These are phyloP conservation scores for Xerocomellus chrysenteron DNA, from an alignment of 768 basidiomycete species.

Conservation along the genomic window DNA sequence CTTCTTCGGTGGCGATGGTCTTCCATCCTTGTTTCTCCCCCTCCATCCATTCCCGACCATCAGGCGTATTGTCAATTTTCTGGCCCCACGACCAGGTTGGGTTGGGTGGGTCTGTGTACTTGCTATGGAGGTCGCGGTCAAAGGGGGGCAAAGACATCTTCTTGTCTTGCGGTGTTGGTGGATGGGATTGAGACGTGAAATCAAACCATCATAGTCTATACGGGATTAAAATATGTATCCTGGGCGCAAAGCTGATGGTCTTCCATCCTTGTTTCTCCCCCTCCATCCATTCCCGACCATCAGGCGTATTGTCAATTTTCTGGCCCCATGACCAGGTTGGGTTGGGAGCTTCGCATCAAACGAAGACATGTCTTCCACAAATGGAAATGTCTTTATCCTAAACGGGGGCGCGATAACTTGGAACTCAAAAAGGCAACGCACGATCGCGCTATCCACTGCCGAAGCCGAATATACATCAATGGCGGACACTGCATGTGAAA, in stretches of 20 bases:
- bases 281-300: slow-evolving; percentile 32
- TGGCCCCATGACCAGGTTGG: slow-evolving; percentile 32
- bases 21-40: slow-evolving; percentile 38
- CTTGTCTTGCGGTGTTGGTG: not conserved
- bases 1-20: slow-evolving; percentile 24
- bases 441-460: too few relatives aligned
- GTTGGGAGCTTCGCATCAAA: slow-evolving; percentile 20
- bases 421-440: not conserved
- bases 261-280: slow-evolving; percentile 38
- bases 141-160: slow-evolving; percentile 26
- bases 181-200: not conserved
- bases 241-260: slow-evolving; percentile 8
- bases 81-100: slow-evolving; percentile 32
- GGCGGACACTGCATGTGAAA: too few relatives aligned
- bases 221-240: not conserved
- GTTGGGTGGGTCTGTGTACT: slow-evolving; percentile 32
- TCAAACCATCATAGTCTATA: too few relatives aligned
- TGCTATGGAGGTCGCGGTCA: slow-evolving; percentile 6
- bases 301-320: slow-evolving; percentile 20
- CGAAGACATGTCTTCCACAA: not conserved
- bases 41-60: slow-evolving; percentile 32
- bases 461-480: too few relatives aligned
- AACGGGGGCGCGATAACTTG: not conserved
- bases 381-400: not conserved
- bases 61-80: slow-evolving; percentile 20